Evolutionary conservation across 1,284 basidiomycete species (phyloP), one percentile per base, ranked within the genome.

Genomic region (Ustilago xerochloae): DNA sequence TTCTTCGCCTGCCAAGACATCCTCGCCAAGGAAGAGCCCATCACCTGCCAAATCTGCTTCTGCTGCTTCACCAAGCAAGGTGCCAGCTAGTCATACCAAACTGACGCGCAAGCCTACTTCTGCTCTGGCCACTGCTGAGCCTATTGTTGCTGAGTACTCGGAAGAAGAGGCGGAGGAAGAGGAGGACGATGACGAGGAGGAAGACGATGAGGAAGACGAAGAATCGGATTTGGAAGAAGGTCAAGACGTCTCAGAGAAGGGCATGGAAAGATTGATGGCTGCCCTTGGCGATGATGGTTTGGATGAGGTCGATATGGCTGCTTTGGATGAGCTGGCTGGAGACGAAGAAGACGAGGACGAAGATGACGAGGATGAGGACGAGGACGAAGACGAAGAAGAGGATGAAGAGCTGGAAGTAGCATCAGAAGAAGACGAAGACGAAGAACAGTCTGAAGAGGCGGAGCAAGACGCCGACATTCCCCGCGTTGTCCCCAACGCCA

Each of bases 251-350:
- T 80, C 77, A 5, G 61, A 79, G 29, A 61, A 77, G 63, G 82
- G 82, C 9, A 60, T 84, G 43, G 64, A 81, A 58, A 62, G 79
- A 9, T 47, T 84, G 20, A 80, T 84, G 76, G 69, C 60, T 18
- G 81, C 81, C 3, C 67, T 84, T 3, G 81, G 81, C 9, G 68
- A 79, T 3, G 81, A 84, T 41, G 80, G 79, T 6, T 54, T 84
- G 28, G 62, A 75, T 32, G 81, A 81, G 52, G 63, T 72, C n/a
- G 81, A 80, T 33, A 56, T 72, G 52, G 78, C 80, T 32, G 69
- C 75, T 30, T 58, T 83, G 7, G 58, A 77, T 32, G 68, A 73
- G 46, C 59, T 79, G 4, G 64, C 63, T 30, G 69, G 68, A 0
- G 63, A 73, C 3, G 58, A 64, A 2, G 69, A 65, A 1, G 78